Base-by-base conservation (phyloP, 257 asterid genomes). In the Coffea canephora region DNA sequence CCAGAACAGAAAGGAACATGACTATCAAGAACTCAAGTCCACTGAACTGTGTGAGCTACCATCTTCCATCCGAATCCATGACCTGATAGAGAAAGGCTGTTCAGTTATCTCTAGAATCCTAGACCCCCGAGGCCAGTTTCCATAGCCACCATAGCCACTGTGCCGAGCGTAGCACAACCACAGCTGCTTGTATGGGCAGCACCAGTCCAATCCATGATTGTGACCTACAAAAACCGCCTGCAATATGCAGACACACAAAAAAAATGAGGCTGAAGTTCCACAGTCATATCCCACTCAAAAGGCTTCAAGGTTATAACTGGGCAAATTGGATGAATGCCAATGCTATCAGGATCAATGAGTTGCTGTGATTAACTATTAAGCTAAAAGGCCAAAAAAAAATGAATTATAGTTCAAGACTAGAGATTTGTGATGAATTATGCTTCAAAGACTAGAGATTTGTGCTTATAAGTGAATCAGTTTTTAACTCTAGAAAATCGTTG, bases 151-250 rank as follows among this genome's bases (percentile, higher is more conserved):
- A 67, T 93, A 95, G n/a, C 99, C 98, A n/a, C 91, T 90, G 77
- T 93, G 99, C 43, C 97, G 87, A 67, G 97, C 98, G 78, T 87
- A 95, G 88, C 99, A 95, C 75, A 95, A 84, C 98, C 98, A 93
- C 21, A 93, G 80, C 76, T 86, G 81, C 91, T 86, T 88, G 67
- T 88, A 73, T 5, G 99, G 98, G 83, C 98, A 95, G 83, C 98
- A 95, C 99, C 99, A 95, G 80, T 95, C 99, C 84, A 95, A 75
- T 73, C 98, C 98, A 81, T 93, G 97, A 89, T 95, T 95, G 84
- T 93, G 98, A 11, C 97, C 97, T 8, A 92, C 99, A 86, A 93
- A 93, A 76, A 93, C 87, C 8, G 96, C 98, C 99, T 95, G 93
- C 82, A 83, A 62, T 80, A 80, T 54, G 39, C 39, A 72, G 34